Percentiles rank a stretch among this genome's conserved stretches.
Evolutionary conservation across 345 rosid genomes (phyloP).

Genomic region (Iberis pinnata): DNA sequence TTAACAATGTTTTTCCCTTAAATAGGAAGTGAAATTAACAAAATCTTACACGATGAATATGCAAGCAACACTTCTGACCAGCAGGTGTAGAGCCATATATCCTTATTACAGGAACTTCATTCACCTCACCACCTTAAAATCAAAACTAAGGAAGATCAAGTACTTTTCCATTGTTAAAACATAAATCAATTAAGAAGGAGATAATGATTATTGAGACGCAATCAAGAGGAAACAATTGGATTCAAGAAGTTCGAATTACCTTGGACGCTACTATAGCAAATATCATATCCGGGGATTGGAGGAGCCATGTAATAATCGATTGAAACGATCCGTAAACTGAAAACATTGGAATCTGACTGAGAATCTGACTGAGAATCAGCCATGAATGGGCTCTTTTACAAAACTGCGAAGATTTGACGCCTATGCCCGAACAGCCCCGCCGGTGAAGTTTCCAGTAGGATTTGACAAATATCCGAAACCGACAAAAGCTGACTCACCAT

Average conservation of each 20-base stretch:
- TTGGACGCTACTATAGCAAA: constrained; percentile 79
- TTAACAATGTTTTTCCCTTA: background rate
- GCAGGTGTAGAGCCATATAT: constrained; percentile 86
- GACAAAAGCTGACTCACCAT: no score
- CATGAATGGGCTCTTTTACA: no score
- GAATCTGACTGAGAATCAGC: no score
- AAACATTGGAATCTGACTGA: constrained; percentile 42
- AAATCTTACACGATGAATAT: constrained; percentile 63
- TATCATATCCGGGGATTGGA: constrained; percentile 63
- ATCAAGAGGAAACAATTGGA: background rate
- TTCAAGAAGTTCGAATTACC: constrained; percentile 31
- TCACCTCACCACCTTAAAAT: constrained; percentile 66
- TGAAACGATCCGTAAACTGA: constrained; percentile 75
- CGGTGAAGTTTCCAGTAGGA: no score
- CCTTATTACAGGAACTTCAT: constrained; percentile 78
- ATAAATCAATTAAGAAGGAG: background rate
- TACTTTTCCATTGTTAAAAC: background rate
- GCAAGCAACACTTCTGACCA: constrained; percentile 94
- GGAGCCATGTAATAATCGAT: constrained; percentile 81
- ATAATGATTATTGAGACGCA: no score
- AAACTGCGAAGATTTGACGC: no score
- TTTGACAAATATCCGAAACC: no score
- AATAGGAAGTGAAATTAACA: background rate
- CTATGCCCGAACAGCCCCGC: no score
- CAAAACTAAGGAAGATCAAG: background rate